Conservation (phyloP, 345 rosid species). For the Sisymbrium irio region DNA sequence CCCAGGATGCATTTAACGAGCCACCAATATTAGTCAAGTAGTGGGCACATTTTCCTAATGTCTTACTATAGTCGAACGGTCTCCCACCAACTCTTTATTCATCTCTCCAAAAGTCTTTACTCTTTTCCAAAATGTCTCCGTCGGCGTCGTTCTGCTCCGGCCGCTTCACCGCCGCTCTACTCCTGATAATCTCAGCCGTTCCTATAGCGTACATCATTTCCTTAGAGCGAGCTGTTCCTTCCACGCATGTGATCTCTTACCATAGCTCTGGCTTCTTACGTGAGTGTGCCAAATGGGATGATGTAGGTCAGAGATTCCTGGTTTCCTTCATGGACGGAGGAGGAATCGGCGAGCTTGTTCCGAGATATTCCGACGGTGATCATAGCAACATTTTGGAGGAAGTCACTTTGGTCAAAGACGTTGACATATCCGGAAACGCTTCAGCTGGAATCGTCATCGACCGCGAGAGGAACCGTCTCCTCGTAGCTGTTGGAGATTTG, state of each 20-base stretch:
- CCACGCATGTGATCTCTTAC: constrained; percentile 66
- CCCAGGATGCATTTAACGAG: background rate
- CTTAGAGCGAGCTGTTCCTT: constrained; percentile 46
- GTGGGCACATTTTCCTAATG: background rate
- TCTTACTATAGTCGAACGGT: background rate
- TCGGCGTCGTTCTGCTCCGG: constrained; percentile 7
- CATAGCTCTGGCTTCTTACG: constrained; percentile 67
- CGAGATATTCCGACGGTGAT: constrained; percentile 26
- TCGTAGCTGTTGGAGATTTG: constrained; percentile 61
- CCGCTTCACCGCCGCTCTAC: constrained; percentile 7
- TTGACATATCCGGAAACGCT: constrained; percentile 59
- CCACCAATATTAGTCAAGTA: background rate
- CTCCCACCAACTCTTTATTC: background rate
- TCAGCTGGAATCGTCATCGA: constrained; percentile 66
- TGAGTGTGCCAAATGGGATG: constrained; percentile 93
- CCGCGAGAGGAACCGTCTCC: constrained; percentile 58
- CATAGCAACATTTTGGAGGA: constrained; percentile 40
- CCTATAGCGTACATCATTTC: constrained; percentile 66
- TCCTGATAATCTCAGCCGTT: constrained; percentile 59
- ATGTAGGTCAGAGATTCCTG: constrained; percentile 56
- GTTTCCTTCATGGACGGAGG: constrained; percentile 77
- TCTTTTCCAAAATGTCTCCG: constrained; percentile 15
- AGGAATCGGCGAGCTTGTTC: constrained; percentile 60
- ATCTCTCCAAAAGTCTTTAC: background rate
- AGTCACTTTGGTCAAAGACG: constrained; percentile 57